Conservation (phyloP, 345 rosid species). For the Bruguiera parviflora region DNA sequence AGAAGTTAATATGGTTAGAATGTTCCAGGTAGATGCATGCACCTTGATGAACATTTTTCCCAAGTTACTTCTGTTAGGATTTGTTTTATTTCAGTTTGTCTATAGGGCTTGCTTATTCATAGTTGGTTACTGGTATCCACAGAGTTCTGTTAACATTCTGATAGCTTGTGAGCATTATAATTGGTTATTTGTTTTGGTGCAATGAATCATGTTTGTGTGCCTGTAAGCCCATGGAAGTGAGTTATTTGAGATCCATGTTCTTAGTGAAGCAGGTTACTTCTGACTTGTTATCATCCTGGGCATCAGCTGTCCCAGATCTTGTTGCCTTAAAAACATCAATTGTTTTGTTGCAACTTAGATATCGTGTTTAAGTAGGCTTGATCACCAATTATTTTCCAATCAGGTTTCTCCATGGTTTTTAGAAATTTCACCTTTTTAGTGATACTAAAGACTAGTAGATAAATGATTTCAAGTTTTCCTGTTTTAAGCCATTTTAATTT, state of each 20-base stretch:
- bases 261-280: too few species aligned
- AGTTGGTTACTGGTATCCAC: neutral
- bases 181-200: neutral
- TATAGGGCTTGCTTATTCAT: neutral
- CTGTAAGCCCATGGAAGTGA: too few species aligned
- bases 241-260: too few species aligned
- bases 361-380: neutral
- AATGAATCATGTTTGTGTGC: too few species aligned
- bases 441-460: too few species aligned
- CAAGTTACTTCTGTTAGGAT: neutral
- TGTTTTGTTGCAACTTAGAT: neutral
- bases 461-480: too few species aligned
- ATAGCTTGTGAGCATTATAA: neutral
- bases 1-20: slow-evolving; percentile 14
- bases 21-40: slow-evolving; percentile 30
- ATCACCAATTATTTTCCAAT: neutral
- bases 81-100: neutral
- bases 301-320: neutral
- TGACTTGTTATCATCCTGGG: neutral
- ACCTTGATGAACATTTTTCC: neutral
- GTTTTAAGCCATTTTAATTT: too few species aligned
- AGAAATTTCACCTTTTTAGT: too few species aligned
- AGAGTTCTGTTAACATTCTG: neutral
- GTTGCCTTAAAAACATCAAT: neutral
- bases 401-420: too few species aligned